phyloP scores from a whole-genome alignment of 352 stramenopile species.

The Phytophthora multivora region DNA sequence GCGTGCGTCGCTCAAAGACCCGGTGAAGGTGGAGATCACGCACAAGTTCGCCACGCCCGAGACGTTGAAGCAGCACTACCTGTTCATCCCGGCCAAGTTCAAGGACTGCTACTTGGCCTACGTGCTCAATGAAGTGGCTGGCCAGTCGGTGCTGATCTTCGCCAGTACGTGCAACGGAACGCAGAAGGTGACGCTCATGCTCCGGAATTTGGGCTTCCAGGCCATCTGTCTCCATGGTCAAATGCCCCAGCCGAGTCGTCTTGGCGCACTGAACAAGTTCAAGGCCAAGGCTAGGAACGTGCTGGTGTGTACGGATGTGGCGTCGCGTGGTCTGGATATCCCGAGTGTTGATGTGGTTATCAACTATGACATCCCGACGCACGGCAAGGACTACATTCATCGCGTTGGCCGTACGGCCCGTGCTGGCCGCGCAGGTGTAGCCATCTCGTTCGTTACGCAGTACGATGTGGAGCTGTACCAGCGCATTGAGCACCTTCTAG shows the following conservation, averaged over 20 bases:
- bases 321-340: slow-evolving; percentile 95
- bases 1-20: slow-evolving; percentile 95
- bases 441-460: slow-evolving; percentile 98
- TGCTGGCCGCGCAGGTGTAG: slow-evolving; percentile 93
- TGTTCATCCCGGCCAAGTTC: slow-evolving; percentile 99
- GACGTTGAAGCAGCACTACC: slow-evolving; percentile 98
- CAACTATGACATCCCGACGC: slow-evolving; percentile 98
- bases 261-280: slow-evolving; percentile 98
- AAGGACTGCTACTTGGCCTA: slow-evolving; percentile 99
- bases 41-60: slow-evolving; percentile 98
- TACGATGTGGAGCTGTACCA: slow-evolving; percentile 99
- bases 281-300: slow-evolving; percentile 92
- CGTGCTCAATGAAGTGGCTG: slow-evolving; percentile 97
- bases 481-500: slow-evolving; percentile 92
- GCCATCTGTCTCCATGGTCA: slow-evolving; percentile 98
- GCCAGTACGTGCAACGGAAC: slow-evolving; percentile 98
- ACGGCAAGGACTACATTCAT: slow-evolving; percentile 99
- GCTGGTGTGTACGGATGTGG: slow-evolving; percentile 90
- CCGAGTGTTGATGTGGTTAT: slow-evolving; percentile 98
- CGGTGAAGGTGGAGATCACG: slow-evolving; percentile 97
- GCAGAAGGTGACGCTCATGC: slow-evolving; percentile 95
- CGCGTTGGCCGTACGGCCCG: slow-evolving; percentile 97
- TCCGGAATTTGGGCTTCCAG: slow-evolving; percentile 98
- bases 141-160: slow-evolving; percentile 98
- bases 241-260: slow-evolving; percentile 97